phyloP scores from a whole-genome alignment of 768 basidiomycete genomes.

The Clitopilus hobsonii region DNA sequence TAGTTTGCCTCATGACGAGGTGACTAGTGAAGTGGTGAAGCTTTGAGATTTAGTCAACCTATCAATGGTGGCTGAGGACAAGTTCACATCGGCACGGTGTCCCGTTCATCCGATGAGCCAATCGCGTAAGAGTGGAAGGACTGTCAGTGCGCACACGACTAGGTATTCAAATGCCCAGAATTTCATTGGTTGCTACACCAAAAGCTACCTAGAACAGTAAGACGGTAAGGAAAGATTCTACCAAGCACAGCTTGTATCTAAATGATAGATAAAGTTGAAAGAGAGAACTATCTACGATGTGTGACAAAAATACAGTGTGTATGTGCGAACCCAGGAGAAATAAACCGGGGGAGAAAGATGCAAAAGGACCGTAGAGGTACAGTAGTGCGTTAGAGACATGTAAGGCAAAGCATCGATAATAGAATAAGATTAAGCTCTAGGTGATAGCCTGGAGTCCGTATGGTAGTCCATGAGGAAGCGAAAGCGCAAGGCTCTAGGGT shows the following conservation, averaged over 20 bases:
- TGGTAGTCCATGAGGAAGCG: conserved; percentile 28
- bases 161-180: neutral
- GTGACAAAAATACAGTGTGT: conserved; percentile 1
- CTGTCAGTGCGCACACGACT: neutral
- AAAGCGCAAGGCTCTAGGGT: no score
- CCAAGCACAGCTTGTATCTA: neutral
- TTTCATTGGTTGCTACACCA: neutral
- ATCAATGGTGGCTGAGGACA: no score
- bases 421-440: conserved; percentile 6
- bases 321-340: neutral
- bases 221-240: neutral
- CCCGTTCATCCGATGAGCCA: no score
- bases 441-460: neutral
- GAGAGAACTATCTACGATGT: neutral
- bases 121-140: no score
- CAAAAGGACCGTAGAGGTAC: no score
- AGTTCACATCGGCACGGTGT: no score
- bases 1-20: no score
- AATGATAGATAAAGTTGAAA: no score
- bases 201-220: neutral
- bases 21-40: no score
- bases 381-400: conserved; percentile 4
- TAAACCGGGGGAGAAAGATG: no score
- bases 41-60: no score
- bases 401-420: conserved; percentile 27